phyloP scores from a whole-genome alignment of 2,329 filamentous ascomycete species.

The Claviceps capensis region DNA sequence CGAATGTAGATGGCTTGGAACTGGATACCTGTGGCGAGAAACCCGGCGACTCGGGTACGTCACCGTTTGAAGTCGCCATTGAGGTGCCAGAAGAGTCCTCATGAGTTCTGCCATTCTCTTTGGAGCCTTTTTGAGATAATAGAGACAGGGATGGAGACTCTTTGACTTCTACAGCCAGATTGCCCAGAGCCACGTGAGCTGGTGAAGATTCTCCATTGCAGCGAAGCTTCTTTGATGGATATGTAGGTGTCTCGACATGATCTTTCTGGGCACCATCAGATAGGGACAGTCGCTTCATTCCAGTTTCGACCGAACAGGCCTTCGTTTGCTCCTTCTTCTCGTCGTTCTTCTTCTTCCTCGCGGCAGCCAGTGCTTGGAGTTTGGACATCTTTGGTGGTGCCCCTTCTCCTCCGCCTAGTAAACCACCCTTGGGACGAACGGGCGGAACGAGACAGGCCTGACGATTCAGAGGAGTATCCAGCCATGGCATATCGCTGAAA shows the following conservation, averaged over 20 bases:
- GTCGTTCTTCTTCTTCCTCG: slow-evolving; percentile 69
- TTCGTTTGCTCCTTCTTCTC: slow-evolving; percentile 33
- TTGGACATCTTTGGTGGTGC: slow-evolving; percentile 69
- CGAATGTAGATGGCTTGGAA: slow-evolving; percentile 40
- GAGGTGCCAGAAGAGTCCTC: neutral
- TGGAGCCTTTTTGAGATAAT: neutral
- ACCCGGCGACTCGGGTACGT: neutral
- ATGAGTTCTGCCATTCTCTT: no score
- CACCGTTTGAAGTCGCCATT: neutral
- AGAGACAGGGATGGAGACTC: neutral
- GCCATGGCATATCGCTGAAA: slow-evolving; percentile 80
- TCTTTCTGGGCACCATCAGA: slow-evolving; percentile 17
- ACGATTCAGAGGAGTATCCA: slow-evolving; percentile 53
- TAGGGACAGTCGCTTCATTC: slow-evolving; percentile 19
- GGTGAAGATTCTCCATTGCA: neutral
- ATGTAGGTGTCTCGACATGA: slow-evolving; percentile 9
- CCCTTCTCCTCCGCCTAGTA: slow-evolving; percentile 61
- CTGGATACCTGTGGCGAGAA: slow-evolving; percentile 8
- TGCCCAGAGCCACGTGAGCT: neutral
- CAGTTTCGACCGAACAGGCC: slow-evolving; percentile 13
- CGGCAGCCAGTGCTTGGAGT: slow-evolving; percentile 75
- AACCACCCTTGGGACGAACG: slow-evolving; percentile 42
- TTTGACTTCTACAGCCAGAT: neutral
- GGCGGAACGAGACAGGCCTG: slow-evolving; percentile 50
- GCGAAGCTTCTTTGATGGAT: slow-evolving; percentile 13